Evolutionary conservation across 768 basidiomycete genomes (phyloP).

Genomic region (Mycena polygramma): DNA sequence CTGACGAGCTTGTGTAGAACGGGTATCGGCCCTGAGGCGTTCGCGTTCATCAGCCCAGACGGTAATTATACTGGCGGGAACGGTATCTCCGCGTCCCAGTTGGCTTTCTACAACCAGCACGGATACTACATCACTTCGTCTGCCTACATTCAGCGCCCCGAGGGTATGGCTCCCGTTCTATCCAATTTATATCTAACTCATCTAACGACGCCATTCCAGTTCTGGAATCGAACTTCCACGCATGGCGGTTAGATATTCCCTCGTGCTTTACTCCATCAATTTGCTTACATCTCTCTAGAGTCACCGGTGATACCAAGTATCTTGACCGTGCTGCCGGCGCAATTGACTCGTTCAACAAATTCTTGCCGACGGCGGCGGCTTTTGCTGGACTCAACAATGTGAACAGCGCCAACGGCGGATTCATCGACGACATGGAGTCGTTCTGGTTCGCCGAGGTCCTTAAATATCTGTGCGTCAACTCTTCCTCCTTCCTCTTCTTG

Average conservation of each 20-base stretch:
- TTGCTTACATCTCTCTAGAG: slow-evolving; percentile 79
- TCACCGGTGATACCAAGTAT: slow-evolving; percentile 78
- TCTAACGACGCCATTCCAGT: slow-evolving; percentile 46
- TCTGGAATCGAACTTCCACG: slow-evolving; percentile 63
- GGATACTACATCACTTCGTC: slow-evolving; percentile 73
- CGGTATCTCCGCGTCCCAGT: slow-evolving; percentile 51
- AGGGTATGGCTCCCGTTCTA: slow-evolving; percentile 43
- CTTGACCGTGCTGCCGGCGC: slow-evolving; percentile 73
- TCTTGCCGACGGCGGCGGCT: slow-evolving; percentile 57
- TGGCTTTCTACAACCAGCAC: slow-evolving; percentile 68
- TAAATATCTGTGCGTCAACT: slow-evolving; percentile 53
- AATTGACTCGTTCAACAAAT: slow-evolving; percentile 69
- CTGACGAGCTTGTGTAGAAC: slow-evolving; percentile 57
- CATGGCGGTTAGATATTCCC: background rate
- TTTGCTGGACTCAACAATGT: slow-evolving; percentile 74
- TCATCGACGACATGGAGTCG: slow-evolving; percentile 75
- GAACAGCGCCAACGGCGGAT: slow-evolving; percentile 52
- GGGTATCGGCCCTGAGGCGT: slow-evolving; percentile 82
- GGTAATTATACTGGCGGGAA: slow-evolving; percentile 72
- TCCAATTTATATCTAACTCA: background rate
- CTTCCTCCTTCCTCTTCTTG: no score
- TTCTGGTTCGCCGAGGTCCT: slow-evolving; percentile 79
- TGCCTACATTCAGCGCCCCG: slow-evolving; percentile 77
- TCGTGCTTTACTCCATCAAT: slow-evolving; percentile 39
- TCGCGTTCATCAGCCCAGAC: slow-evolving; percentile 73